These are phyloP conservation scores for Metschnikowia noctiluminum DNA, from an alignment of 805 yeast genomes.

Conservation along the genomic window DNA sequence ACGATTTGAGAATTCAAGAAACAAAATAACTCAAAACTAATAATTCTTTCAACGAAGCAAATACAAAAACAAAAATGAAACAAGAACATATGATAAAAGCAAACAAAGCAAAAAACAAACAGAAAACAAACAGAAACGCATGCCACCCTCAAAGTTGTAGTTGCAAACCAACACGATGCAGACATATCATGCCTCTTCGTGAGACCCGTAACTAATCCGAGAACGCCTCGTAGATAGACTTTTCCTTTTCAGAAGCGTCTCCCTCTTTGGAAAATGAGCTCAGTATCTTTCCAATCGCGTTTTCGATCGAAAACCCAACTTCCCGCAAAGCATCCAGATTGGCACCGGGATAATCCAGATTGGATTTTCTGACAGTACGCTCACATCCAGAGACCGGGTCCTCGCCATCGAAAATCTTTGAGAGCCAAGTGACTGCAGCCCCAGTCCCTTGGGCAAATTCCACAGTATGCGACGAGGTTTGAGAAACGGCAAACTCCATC, in stretches of 20 bases:
- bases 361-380: slow-evolving; percentile 9
- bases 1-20: too few species aligned
- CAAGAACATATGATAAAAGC: too few species aligned
- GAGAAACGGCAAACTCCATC: slow-evolving; percentile 26
- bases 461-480: slow-evolving; percentile 25
- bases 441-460: slow-evolving; percentile 17
- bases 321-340: slow-evolving; percentile 6
- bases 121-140: too few species aligned
- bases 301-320: slow-evolving; percentile 1
- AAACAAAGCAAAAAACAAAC: too few species aligned
- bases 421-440: slow-evolving; percentile 14
- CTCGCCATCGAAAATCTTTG: slow-evolving; percentile 11
- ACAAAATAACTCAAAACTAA: too few species aligned
- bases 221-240: background rate
- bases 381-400: slow-evolving; percentile 12
- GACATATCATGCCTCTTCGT: too few species aligned
- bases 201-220: background rate
- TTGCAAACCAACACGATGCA: too few species aligned
- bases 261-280: slow-evolving; percentile 2
- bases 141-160: too few species aligned
- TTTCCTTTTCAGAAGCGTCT: background rate
- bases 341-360: slow-evolving; percentile 15
- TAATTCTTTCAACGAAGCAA: too few species aligned
- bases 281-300: slow-evolving; percentile 1
- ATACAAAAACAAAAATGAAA: too few species aligned